These are phyloP conservation scores for Aquilaria malaccensis DNA, from an alignment of 345 rosid species.

Conservation along the genomic window DNA sequence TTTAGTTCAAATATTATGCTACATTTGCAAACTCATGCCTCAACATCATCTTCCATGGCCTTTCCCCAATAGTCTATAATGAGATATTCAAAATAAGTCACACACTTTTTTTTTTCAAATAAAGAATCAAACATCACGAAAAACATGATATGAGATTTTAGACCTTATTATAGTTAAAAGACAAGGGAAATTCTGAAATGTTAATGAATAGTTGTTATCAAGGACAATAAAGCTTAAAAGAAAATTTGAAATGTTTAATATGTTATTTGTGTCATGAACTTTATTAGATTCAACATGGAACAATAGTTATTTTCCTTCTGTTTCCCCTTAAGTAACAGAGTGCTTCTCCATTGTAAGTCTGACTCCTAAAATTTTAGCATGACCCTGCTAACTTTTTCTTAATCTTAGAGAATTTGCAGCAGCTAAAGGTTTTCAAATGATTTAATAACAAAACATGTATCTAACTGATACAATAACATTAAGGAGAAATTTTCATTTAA, in stretches of 20 bases:
- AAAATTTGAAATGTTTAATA: too few species aligned
- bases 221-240: too few species aligned
- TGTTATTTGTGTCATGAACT: too few species aligned
- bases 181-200: too few species aligned
- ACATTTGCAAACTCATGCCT: conserved; percentile 94
- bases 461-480: not conserved
- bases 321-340: too few species aligned
- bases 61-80: conserved; percentile 90
- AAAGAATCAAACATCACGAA: too few species aligned
- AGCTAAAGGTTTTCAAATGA: not conserved
- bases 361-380: not conserved
- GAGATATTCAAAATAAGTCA: conserved; percentile 7
- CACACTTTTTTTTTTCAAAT: too few species aligned
- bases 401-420: not conserved
- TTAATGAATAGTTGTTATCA: too few species aligned
- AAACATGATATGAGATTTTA: too few species aligned
- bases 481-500: not conserved
- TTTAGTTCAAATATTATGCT: conserved; percentile 85
- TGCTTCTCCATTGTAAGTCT: not conserved
- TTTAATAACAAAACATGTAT: not conserved
- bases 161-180: too few species aligned
- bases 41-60: conserved; percentile 97
- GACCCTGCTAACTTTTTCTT: not conserved
- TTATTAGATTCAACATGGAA: too few species aligned
- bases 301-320: too few species aligned